Base-by-base conservation (phyloP, 2,329 filamentous ascomycete species). In the Arthrobotrys pseudoclavata region DNA sequence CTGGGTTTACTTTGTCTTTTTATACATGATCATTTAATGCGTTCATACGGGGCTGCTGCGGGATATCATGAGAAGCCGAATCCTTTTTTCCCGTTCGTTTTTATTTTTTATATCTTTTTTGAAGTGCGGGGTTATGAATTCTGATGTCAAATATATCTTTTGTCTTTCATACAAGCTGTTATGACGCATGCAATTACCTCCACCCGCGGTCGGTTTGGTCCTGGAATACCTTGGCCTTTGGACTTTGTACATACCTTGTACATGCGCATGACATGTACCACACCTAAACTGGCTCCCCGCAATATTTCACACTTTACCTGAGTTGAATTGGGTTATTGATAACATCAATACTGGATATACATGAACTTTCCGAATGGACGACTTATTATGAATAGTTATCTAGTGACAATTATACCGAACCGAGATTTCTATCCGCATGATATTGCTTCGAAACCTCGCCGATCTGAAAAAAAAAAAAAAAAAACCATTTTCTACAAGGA, bases 1-100 rank as follows among this genome's bases (percentile, higher is more conserved):
- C 48, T 60, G 55, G 55, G 55, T 60, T 60, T 12, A 24, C 20
- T 42, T 60, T 57, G 31, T 57, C 13, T 57, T 57, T 60, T 42
- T 29, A 48, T 74, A 62, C 50, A 34, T 64, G 64, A 61, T n/a
- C 37, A 55, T 42, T 63, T 64, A 63, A 34, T 62, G 60, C 31
- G 22, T 40, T 37, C 40, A 55, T 61, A 61, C 18, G n/a, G 47
- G 48, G 55, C 13, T 18, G 53, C 55, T 60, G 37, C 15, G 48
- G 50, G 20, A 42, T 72, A 63, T 42, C 55, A 69, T 22, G 57
- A 55, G 40, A 22, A 42, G 68, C 48, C 37, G 26, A 57, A 18
- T 20, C 6, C 6, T 45, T 13, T 24, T 24, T 13, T 9, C 20
- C 6, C n/a, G n/a, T 50, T 5, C n/a, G n/a, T 45, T 18, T 22